phyloP scores from a whole-genome alignment of 2,329 filamentous ascomycete species.

The Trichoderma sp. region DNA sequence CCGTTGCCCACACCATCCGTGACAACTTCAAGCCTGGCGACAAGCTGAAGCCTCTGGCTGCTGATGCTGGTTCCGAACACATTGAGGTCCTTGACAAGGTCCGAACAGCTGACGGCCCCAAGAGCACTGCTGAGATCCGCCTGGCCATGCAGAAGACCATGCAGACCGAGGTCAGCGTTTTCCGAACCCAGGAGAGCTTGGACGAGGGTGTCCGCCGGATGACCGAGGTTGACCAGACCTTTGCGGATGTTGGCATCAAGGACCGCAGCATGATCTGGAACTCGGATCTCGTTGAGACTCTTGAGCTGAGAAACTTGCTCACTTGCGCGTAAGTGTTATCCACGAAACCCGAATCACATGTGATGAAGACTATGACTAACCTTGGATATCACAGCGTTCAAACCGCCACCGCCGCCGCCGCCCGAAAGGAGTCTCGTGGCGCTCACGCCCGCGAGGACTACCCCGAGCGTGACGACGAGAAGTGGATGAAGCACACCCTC shows the following conservation, averaged over 20 bases:
- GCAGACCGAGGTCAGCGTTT: constrained; percentile 95
- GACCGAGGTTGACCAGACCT: constrained; percentile 75
- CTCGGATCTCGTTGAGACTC: constrained; percentile 91
- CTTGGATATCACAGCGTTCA: constrained; percentile 59
- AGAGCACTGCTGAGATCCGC: constrained; percentile 84
- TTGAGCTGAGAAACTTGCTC: constrained; percentile 90
- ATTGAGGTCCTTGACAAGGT: constrained; percentile 83
- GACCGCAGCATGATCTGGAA: constrained; percentile 99
- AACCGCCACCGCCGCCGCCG: constrained; percentile 85
- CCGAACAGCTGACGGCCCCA: constrained; percentile 78
- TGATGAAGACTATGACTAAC: not conserved
- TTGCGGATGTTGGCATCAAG: constrained; percentile 85
- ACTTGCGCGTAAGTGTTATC: constrained; percentile 79
- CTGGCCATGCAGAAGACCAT: constrained; percentile 96
- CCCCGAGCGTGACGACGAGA: constrained; percentile 89
- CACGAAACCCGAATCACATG: not conserved
- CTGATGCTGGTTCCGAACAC: constrained; percentile 84
- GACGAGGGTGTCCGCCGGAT: constrained; percentile 92
- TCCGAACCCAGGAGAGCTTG: constrained; percentile 89
- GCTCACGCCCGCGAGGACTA: constrained; percentile 96
- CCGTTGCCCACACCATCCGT: constrained; percentile 93
- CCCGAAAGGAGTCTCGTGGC: constrained; percentile 95
- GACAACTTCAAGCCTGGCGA: constrained; percentile 86
- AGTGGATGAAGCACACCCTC: constrained; percentile 99
- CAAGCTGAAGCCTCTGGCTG: constrained; percentile 72